Percentiles rank a stretch among this genome's conserved stretches.
These are phyloP conservation scores for Tylopilus subfusipes DNA, from an alignment of 768 basidiomycete species.

Conservation along the genomic window DNA sequence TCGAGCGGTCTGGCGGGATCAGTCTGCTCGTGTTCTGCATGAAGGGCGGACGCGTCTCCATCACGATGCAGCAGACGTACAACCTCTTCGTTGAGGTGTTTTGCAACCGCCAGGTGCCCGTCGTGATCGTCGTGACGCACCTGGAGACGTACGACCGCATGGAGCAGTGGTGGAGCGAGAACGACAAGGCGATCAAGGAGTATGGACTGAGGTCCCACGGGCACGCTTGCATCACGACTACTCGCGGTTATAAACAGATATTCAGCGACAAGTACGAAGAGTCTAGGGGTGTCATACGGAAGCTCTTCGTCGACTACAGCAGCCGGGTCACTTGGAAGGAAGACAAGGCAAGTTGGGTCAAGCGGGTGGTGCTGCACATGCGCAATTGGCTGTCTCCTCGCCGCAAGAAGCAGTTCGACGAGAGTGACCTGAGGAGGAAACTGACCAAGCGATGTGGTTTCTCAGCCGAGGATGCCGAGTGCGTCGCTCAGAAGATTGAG, in stretches of 20 bases:
- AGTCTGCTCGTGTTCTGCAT: constrained; percentile 32
- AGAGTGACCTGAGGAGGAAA: constrained; percentile 19
- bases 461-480: constrained; percentile 17
- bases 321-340: constrained; percentile 20
- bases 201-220: constrained; percentile 35
- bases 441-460: constrained; percentile 24
- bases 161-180: constrained; percentile 40
- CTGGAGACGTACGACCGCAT: constrained; percentile 32
- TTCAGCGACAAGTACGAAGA: constrained; percentile 32
- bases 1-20: constrained; percentile 26
- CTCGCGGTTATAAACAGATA: constrained; percentile 19
- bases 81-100: constrained; percentile 38
- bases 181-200: constrained; percentile 30
- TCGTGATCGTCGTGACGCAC: constrained; percentile 36
- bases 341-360: constrained; percentile 26
- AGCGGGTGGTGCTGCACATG: constrained; percentile 24
- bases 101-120: constrained; percentile 32
- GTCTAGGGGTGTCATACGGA: constrained; percentile 27
- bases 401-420: constrained; percentile 8
- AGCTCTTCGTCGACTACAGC: constrained; percentile 19
- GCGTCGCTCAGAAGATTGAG: constrained; percentile 19
- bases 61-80: constrained; percentile 27
- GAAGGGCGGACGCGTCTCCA: constrained; percentile 25
- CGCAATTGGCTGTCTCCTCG: constrained; percentile 22
- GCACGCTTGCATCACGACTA: constrained; percentile 40